Conservation (phyloP, 148 eudicot species). For the Oxyria digyna region DNA sequence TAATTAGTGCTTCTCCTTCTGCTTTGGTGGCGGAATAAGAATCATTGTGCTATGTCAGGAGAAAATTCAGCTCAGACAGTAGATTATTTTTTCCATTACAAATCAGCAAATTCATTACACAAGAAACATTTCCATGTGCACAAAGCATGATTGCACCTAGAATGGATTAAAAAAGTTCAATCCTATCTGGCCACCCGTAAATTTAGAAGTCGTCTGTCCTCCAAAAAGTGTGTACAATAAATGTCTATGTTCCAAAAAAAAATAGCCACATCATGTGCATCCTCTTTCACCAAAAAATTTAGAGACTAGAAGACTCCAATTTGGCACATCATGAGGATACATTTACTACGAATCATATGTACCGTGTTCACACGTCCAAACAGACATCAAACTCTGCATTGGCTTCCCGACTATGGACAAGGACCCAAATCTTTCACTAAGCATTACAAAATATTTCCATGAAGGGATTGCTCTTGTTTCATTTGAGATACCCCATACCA, state of each 20-base stretch:
- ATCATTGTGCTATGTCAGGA: constrained; percentile 67
- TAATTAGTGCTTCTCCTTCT: constrained; percentile 78
- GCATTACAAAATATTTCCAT: too few species aligned
- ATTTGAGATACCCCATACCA: too few species aligned
- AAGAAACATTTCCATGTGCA: not conserved
- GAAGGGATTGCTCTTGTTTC: too few species aligned
- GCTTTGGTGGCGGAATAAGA: constrained; percentile 88
- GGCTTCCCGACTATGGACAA: too few species aligned
- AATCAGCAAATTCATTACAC: not conserved
- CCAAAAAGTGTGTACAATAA: not conserved
- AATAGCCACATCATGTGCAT: not conserved
- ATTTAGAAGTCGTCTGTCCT: not conserved
- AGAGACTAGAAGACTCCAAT: not conserved
- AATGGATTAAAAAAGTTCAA: not conserved
- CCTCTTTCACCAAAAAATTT: not conserved
- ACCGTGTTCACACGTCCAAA: not conserved
- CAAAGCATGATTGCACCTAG: not conserved
- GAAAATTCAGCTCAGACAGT: not conserved
- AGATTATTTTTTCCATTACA: not conserved
- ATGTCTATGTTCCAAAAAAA: not conserved
- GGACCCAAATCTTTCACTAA: too few species aligned
- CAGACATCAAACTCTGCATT: too few species aligned
- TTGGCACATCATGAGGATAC: not conserved
- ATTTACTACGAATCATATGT: too few species aligned
- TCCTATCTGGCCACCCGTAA: not conserved